Evolutionary conservation across 345 rosid species (phyloP).

Genomic region (rapeseed (Brassica napus)): Da-Ae NC_063434.1:12028501-12029000

Average conservation of each 20-base stretch:
- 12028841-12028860: slow-evolving; percentile 71
- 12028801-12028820: slow-evolving; percentile 66
- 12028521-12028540: slow-evolving; percentile 63
- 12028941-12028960: slow-evolving; percentile 96
- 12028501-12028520: slow-evolving; percentile 53
- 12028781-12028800: slow-evolving; percentile 47
- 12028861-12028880: slow-evolving; percentile 92
- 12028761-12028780: slow-evolving; percentile 48
- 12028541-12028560: slow-evolving; percentile 46
- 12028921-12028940: slow-evolving; percentile 83
- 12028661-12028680: too few relatives aligned
- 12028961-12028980: slow-evolving; percentile 78
- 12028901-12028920: slow-evolving; percentile 55
- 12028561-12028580: slow-evolving; percentile 15
- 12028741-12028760: slow-evolving; percentile 34
- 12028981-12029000: slow-evolving; percentile 20
- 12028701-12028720: slow-evolving; percentile 39
- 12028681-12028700: slow-evolving; percentile 54
- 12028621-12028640: slow-evolving; percentile 49
- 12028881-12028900: slow-evolving; percentile 55
- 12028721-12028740: slow-evolving; percentile 19
- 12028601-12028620: slow-evolving; percentile 3
- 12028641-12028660: too few relatives aligned
- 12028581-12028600: background rate
- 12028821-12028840: slow-evolving; percentile 40